Conservation (phyloP, 768 basidiomycete genomes). For the Obba rivulosa region DNA sequence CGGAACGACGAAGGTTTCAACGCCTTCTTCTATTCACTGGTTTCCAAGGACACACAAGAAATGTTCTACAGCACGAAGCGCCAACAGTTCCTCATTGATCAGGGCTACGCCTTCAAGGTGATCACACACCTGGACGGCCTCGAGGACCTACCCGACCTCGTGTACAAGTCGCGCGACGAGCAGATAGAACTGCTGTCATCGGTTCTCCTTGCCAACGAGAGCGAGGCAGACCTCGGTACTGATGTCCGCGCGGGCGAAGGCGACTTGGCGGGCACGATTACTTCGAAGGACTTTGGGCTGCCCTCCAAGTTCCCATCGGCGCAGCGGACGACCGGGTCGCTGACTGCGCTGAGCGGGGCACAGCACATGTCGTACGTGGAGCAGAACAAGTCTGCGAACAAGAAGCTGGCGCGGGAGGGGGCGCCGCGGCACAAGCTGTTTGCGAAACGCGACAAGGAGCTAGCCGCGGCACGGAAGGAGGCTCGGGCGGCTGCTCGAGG, state of each 20-base stretch:
- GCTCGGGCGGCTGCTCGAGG: slow-evolving; percentile 19
- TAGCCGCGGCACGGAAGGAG: slow-evolving; percentile 48
- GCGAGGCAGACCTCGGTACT: slow-evolving; percentile 80
- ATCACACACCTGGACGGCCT: slow-evolving; percentile 97
- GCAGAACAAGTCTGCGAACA: slow-evolving; percentile 88
- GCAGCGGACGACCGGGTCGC: slow-evolving; percentile 76
- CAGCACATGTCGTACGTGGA: slow-evolving; percentile 93
- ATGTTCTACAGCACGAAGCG: slow-evolving; percentile 99
- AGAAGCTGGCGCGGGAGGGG: slow-evolving; percentile 56
- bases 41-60: slow-evolving; percentile 98
- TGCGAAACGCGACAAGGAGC: slow-evolving; percentile 76
- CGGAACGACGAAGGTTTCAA: slow-evolving; percentile 99
- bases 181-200: slow-evolving; percentile 96
- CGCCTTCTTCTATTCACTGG: slow-evolving; percentile 98
- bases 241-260: slow-evolving; percentile 83
- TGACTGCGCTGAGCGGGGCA: slow-evolving; percentile 80
- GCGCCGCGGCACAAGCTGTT: slow-evolving; percentile 71
- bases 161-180: slow-evolving; percentile 86
- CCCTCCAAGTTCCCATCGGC: slow-evolving; percentile 60
- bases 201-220: slow-evolving; percentile 87
- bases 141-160: slow-evolving; percentile 78
- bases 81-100: slow-evolving; percentile 97
- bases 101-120: slow-evolving; percentile 99
- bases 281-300: slow-evolving; percentile 79
- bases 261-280: slow-evolving; percentile 80